Evolutionary conservation across 208 protist genomes (phyloP).

Genomic region (Crithidia expoeki): DNA sequence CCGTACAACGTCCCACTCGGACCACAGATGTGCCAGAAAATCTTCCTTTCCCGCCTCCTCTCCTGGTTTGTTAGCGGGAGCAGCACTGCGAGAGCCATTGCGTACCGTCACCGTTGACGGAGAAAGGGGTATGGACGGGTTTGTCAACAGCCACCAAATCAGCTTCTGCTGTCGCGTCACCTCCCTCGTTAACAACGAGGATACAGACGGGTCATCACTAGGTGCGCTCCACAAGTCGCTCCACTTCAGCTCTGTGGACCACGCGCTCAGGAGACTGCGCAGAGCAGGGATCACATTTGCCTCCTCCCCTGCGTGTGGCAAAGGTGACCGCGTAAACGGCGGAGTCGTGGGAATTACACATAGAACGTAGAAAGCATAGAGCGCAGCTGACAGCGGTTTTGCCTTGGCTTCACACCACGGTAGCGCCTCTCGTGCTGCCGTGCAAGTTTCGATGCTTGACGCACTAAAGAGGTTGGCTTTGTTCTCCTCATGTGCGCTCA

Average conservation of each 20-base stretch:
- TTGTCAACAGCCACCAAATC: conserved; percentile 6
- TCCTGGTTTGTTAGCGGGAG: neutral
- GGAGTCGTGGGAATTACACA: neutral
- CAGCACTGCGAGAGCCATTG: neutral
- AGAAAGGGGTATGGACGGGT: neutral
- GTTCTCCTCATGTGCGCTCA: neutral
- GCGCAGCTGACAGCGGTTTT: neutral
- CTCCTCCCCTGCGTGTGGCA: neutral
- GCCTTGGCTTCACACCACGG: too few species aligned
- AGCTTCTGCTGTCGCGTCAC: conserved; percentile 5
- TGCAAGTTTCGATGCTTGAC: neutral
- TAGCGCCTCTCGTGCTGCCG: neutral
- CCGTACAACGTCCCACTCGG: neutral
- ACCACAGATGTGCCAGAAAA: neutral
- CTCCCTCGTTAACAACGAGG: neutral
- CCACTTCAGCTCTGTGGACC: conserved; percentile 6
- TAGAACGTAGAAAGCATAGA: conserved; percentile 14
- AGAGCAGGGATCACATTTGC: neutral
- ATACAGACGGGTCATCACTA: too few species aligned
- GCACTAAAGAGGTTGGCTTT: neutral
- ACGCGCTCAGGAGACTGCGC: neutral
- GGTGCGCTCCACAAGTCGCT: neutral
- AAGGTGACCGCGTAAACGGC: neutral
- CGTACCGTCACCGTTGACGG: neutral
- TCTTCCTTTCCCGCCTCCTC: neutral